Conservation (phyloP, 495 filamentous ascomycete species). For the Aspergillus ostianus region DNA sequence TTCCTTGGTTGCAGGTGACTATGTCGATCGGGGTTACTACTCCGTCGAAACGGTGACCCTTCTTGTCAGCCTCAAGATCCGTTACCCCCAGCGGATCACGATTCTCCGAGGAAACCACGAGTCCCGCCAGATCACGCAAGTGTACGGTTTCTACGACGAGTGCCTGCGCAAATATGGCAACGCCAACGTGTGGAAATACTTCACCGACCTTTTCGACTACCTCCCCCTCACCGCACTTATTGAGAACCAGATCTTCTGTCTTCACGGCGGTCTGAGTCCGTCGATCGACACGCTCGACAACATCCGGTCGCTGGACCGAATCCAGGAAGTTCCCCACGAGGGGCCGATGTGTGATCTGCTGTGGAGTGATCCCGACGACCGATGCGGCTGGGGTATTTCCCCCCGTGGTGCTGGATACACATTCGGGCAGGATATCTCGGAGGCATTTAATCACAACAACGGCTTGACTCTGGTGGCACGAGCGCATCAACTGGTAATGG, state of each 20-base stretch:
- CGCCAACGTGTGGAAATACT: slow-evolving; percentile 99
- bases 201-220: slow-evolving; percentile 98
- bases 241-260: slow-evolving; percentile 99
- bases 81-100: slow-evolving; percentile 94
- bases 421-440: slow-evolving; percentile 98
- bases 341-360: slow-evolving; percentile 98
- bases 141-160: slow-evolving; percentile 98
- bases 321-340: slow-evolving; percentile 98
- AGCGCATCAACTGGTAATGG: slow-evolving; percentile 96
- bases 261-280: slow-evolving; percentile 93
- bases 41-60: slow-evolving; percentile 95
- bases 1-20: slow-evolving; percentile 65
- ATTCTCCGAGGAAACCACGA: slow-evolving; percentile 97
- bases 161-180: slow-evolving; percentile 97
- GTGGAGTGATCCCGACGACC: slow-evolving; percentile 97
- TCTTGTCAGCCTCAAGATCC: slow-evolving; percentile 91
- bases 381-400: slow-evolving; percentile 98
- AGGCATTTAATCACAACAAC: slow-evolving; percentile 99
- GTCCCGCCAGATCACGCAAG: slow-evolving; percentile 94
- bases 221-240: slow-evolving; percentile 97
- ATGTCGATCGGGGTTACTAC: slow-evolving; percentile 96
- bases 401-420: slow-evolving; percentile 97
- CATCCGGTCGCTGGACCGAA: slow-evolving; percentile 90
- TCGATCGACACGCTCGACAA: slow-evolving; percentile 98
- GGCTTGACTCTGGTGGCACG: slow-evolving; percentile 92